Evolutionary conservation across 1,284 basidiomycete species (phyloP).

Genomic region (Malassezia pachydermatis): DNA sequence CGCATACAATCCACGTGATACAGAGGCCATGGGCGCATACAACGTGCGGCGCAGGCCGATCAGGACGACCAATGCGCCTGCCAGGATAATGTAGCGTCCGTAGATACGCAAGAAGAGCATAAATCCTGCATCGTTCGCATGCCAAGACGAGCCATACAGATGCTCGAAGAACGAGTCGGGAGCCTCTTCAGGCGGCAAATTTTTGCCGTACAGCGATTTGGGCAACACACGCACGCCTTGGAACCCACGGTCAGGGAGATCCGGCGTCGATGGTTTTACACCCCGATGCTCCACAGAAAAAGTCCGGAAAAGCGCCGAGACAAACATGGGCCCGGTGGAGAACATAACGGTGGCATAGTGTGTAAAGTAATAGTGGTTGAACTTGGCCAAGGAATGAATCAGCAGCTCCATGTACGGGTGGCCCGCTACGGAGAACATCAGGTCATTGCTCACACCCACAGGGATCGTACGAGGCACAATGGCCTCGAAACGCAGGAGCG

Average conservation of each 20-base stretch:
- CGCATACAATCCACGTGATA: too few relatives aligned
- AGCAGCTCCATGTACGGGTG: conserved; percentile 87
- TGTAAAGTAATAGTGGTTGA: conserved; percentile 81
- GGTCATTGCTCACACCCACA: conserved; percentile 77
- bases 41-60: conserved; percentile 5
- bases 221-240: conserved; percentile 67
- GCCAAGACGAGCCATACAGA: conserved; percentile 92
- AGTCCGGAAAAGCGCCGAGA: conserved; percentile 41
- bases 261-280: conserved; percentile 74
- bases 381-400: conserved; percentile 78
- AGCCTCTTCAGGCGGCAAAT: conserved; percentile 69
- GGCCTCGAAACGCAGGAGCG: conserved; percentile 74
- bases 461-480: conserved; percentile 90
- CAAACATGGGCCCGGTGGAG: conserved; percentile 65
- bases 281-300: conserved; percentile 62
- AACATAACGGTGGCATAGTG: conserved; percentile 99
- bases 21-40: neutral
- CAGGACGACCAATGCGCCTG: conserved; percentile 1
- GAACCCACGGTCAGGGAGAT: conserved; percentile 57
- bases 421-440: conserved; percentile 76
- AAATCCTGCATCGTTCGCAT: conserved; percentile 48
- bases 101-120: conserved; percentile 43
- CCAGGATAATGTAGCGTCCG: conserved; percentile 29
- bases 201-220: conserved; percentile 90
- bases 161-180: conserved; percentile 78